These are phyloP conservation scores for Mycena rosella DNA, from an alignment of 768 basidiomycete species.

Conservation along the genomic window DNA sequence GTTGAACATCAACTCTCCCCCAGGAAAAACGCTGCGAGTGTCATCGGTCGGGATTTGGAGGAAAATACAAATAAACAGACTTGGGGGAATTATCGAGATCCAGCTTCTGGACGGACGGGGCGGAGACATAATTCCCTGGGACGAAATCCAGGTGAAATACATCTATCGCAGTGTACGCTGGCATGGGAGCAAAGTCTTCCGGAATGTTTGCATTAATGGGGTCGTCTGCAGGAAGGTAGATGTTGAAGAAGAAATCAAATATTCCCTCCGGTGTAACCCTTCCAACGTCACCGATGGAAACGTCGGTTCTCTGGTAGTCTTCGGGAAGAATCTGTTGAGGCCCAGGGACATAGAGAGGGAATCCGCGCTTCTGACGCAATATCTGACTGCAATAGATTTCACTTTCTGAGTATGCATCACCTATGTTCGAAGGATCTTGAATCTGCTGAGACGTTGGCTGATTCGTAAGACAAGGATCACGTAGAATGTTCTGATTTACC, in stretches of 20 bases:
- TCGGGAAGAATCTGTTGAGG: constrained; percentile 34
- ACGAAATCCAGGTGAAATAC: not conserved
- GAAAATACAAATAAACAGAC: not conserved
- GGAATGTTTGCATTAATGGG: constrained; percentile 48
- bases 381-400: constrained; percentile 10
- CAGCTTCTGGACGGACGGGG: not conserved
- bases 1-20: not conserved
- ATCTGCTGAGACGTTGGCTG: too few relatives aligned
- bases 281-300: constrained; percentile 50
- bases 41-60: too few relatives aligned
- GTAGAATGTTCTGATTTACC: too few relatives aligned
- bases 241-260: constrained; percentile 44
- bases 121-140: constrained; percentile 1
- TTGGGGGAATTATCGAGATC: not conserved
- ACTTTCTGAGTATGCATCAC: not conserved
- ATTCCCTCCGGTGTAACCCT: constrained; percentile 43
- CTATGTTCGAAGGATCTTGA: too few relatives aligned
- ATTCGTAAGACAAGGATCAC: too few relatives aligned
- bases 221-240: constrained; percentile 43
- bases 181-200: constrained; percentile 33
- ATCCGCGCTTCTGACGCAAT: constrained; percentile 38
- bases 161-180: not conserved
- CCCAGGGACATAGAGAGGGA: constrained; percentile 47
- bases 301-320: constrained; percentile 38
- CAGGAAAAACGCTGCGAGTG: too few relatives aligned